phyloP scores from a whole-genome alignment of 192 early-diverging fungal genomes.

The Coemansia sp. region DNA sequence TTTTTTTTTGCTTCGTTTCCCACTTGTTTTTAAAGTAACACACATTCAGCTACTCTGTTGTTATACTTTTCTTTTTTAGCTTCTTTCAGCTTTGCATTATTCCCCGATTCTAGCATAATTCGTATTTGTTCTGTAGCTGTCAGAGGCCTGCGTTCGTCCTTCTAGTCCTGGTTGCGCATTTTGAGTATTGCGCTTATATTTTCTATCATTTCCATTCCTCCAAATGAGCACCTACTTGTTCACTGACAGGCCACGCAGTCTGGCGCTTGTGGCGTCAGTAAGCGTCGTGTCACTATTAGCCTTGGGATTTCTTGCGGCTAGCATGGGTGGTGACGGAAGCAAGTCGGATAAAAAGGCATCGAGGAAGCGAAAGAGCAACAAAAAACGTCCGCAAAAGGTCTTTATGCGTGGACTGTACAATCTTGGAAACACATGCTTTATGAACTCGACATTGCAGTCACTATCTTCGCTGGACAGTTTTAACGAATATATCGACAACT shows the following conservation, averaged over 20 bases:
- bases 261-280: constrained; percentile 39
- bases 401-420: constrained; percentile 73
- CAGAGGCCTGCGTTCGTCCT: no score
- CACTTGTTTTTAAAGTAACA: not conserved
- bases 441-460: constrained; percentile 75
- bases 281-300: constrained; percentile 42
- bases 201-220: not conserved
- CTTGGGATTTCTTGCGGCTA: constrained; percentile 22
- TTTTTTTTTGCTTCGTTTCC: no score
- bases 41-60: no score
- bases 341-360: constrained; percentile 1
- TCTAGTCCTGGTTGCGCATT: no score
- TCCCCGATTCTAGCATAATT: not conserved
- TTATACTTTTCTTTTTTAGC: not conserved
- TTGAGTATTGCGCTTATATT: not conserved
- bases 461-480: constrained; percentile 37
- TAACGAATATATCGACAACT: constrained; percentile 43
- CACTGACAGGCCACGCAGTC: constrained; percentile 15
- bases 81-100: not conserved
- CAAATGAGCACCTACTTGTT: constrained; percentile 9
- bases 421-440: constrained; percentile 85
- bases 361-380: constrained; percentile 13
- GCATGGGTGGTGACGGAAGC: constrained; percentile 1
- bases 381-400: constrained; percentile 24
- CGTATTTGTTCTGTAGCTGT: not conserved